Percentiles rank a stretch among this genome's conserved stretches.
Conservation (phyloP, 345 rosid species). For the Lepidium sativum region DNA sequence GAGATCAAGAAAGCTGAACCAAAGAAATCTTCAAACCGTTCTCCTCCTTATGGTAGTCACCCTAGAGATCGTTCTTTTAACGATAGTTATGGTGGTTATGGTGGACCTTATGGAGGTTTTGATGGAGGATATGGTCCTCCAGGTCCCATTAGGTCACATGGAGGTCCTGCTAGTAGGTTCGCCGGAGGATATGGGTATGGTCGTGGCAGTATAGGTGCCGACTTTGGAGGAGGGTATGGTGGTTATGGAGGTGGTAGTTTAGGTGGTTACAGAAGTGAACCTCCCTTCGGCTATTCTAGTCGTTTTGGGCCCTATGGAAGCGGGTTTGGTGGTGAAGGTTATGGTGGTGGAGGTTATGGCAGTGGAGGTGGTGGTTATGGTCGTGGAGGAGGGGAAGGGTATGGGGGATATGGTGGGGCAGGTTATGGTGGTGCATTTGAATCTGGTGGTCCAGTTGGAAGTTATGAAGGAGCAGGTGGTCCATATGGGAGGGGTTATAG, state of each 20-base stretch:
- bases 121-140: slow-evolving; percentile 76
- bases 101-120: slow-evolving; percentile 53
- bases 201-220: slow-evolving; percentile 55
- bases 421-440: slow-evolving; percentile 71
- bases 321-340: slow-evolving; percentile 68
- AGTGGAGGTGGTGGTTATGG: slow-evolving; percentile 44
- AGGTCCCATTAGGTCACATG: slow-evolving; percentile 71
- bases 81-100: slow-evolving; percentile 58
- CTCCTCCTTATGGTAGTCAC: slow-evolving; percentile 75
- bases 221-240: slow-evolving; percentile 69
- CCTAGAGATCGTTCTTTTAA: slow-evolving; percentile 61
- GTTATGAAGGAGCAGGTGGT: slow-evolving; percentile 78
- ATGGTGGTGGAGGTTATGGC: slow-evolving; percentile 65
- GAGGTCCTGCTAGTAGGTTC: slow-evolving; percentile 48
- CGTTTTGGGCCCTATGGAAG: slow-evolving; percentile 79
- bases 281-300: slow-evolving; percentile 84
- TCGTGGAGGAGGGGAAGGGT: slow-evolving; percentile 58
- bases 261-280: slow-evolving; percentile 66
- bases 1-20: slow-evolving; percentile 99
- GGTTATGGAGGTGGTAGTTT: slow-evolving; percentile 46
- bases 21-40: slow-evolving; percentile 91
- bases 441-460: slow-evolving; percentile 76
- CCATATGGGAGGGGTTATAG: slow-evolving; percentile 85
- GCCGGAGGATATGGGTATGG: slow-evolving; percentile 69
- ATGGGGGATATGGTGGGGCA: slow-evolving; percentile 42